phyloP scores from a whole-genome alignment of 1,284 basidiomycete genomes.

The Neotropicomus parvogracilis region DNA sequence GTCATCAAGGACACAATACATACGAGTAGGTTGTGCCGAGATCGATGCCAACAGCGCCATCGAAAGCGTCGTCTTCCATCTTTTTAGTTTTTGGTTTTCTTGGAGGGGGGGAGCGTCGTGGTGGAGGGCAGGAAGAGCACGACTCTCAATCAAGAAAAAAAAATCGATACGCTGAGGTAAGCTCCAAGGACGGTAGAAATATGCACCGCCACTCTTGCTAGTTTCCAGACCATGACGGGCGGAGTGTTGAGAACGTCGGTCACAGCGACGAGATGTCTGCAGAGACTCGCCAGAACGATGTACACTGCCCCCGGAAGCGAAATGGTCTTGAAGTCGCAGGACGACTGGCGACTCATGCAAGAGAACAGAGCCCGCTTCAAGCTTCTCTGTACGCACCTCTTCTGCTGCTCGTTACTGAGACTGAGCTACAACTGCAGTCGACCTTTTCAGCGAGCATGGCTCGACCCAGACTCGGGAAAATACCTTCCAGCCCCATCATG shows the following conservation, averaged over 20 bases:
- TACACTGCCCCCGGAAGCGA: constrained; percentile 32
- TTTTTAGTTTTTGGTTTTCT: constrained; percentile 57
- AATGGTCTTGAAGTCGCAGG: constrained; percentile 41
- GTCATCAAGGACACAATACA: constrained; percentile 31
- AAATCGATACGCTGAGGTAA: constrained; percentile 42
- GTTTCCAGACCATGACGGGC: constrained; percentile 32
- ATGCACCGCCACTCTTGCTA: constrained; percentile 48
- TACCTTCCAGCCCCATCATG: constrained; percentile 72
- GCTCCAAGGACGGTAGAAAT: constrained; percentile 29
- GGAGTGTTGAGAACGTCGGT: constrained; percentile 43
- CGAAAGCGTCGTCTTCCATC: constrained; percentile 88
- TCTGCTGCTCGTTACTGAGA: constrained; percentile 10
- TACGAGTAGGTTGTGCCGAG: constrained; percentile 90
- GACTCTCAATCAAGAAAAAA: constrained; percentile 21
- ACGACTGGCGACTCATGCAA: constrained; percentile 67
- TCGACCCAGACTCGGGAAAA: constrained; percentile 73
- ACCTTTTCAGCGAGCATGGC: constrained; percentile 67
- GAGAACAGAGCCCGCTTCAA: constrained; percentile 51
- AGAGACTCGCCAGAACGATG: constrained; percentile 30
- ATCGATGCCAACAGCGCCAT: constrained; percentile 96
- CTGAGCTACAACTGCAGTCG: constrained; percentile 43
- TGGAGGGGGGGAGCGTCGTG: constrained; percentile 28
- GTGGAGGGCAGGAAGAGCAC: constrained; percentile 26
- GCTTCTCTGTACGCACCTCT: constrained; percentile 41
- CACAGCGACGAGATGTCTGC: constrained; percentile 32